Conservation (phyloP, 192 early-diverging fungal species). For the Coemansia sp. region DNA sequence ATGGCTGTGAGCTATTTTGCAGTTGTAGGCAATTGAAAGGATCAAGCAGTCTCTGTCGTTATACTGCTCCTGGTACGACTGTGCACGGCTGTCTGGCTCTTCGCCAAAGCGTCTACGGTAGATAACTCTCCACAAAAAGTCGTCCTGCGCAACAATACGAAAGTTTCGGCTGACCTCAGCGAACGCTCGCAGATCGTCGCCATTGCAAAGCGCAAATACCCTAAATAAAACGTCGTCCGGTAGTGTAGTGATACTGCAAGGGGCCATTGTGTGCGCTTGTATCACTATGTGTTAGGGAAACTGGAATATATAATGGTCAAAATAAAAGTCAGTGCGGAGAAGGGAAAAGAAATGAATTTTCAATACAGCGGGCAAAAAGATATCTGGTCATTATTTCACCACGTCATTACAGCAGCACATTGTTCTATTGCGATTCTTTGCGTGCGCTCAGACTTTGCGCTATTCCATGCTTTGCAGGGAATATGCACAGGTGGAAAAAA, state of each 20-base stretch:
- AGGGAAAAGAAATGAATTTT: neutral
- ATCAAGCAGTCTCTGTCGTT: conserved; percentile 20
- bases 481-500: neutral
- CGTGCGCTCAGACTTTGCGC: neutral
- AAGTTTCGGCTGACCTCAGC: conserved; percentile 24
- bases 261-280: neutral
- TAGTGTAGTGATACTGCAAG: conserved; percentile 3
- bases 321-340: neutral
- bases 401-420: neutral
- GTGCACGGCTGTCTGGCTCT: neutral
- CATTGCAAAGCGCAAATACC: conserved; percentile 40
- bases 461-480: too few species aligned
- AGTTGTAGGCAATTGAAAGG: conserved; percentile 31
- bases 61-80: conserved; percentile 27
- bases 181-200: conserved; percentile 31
- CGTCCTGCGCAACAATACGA: conserved; percentile 15
- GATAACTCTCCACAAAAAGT: conserved; percentile 35
- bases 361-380: too few species aligned
- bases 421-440: neutral
- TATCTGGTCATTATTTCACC: neutral
- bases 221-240: conserved; percentile 31
- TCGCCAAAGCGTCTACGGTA: conserved; percentile 17
- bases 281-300: neutral
- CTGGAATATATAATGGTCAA: neutral
- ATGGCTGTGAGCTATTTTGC: conserved; percentile 29